Percentiles rank a stretch among this genome's conserved stretches.
Conservation (phyloP, 257 asterid genomes). For the Gynochthodes officinalis region DNA sequence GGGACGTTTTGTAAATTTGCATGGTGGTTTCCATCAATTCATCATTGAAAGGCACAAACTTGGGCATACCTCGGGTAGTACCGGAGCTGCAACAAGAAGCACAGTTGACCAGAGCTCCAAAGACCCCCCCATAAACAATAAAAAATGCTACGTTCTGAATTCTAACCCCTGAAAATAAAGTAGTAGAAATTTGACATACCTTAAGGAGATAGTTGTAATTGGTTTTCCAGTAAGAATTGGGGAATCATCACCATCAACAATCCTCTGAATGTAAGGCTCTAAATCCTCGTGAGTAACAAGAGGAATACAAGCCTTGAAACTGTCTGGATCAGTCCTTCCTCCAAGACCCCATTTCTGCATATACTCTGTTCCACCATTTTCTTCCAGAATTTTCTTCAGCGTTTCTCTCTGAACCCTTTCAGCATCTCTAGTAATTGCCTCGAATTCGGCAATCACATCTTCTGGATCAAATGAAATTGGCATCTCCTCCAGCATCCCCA, state of each 20-base stretch:
- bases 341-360: slow-evolving; percentile 62
- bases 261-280: slow-evolving; percentile 69
- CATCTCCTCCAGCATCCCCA: slow-evolving; percentile 61
- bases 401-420: slow-evolving; percentile 73
- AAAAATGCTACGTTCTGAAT: not conserved
- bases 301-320: slow-evolving; percentile 64
- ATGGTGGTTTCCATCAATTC: slow-evolving; percentile 82
- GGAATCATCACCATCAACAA: slow-evolving; percentile 69
- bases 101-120: slow-evolving; percentile 1
- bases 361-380: slow-evolving; percentile 77
- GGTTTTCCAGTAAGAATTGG: slow-evolving; percentile 71
- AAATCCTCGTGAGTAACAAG: slow-evolving; percentile 69
- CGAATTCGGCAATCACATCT: slow-evolving; percentile 67
- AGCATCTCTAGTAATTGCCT: slow-evolving; percentile 60
- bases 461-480: slow-evolving; percentile 60
- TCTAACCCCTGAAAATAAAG: not conserved
- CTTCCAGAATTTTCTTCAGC: slow-evolving; percentile 64
- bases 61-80: slow-evolving; percentile 96
- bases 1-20: slow-evolving; percentile 87
- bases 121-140: too few species aligned
- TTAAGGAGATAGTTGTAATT: slow-evolving; percentile 78
- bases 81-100: slow-evolving; percentile 71
- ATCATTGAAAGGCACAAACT: slow-evolving; percentile 97
- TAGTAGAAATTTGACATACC: slow-evolving; percentile 29
- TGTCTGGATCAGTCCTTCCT: slow-evolving; percentile 68